Base-by-base conservation (phyloP, 257 asterid genomes). In the Haberlea rhodopensis region DNA sequence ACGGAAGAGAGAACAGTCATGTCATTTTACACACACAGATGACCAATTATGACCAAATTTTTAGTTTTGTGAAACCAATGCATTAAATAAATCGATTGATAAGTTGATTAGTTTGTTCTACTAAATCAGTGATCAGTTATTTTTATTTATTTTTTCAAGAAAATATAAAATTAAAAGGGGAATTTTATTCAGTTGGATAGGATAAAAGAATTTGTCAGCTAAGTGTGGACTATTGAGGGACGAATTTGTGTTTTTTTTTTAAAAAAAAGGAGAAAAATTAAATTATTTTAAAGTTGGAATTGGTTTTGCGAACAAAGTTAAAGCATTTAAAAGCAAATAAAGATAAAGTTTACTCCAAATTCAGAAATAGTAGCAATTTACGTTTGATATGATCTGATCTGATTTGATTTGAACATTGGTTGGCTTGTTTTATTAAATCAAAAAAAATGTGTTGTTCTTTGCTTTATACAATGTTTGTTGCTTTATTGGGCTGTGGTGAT, bases 221-320 rank as follows among this genome's bases (percentile, higher is more conserved):
- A 40, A 40, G 4, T 9, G 16, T 34, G 8, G 11, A 34, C 15
- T 34, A 15, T 34, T n/a, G n/a, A n/a, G n/a, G n/a, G n/a, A n/a
- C n/a, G n/a, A n/a, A n/a, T n/a, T n/a, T n/a, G n/a, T n/a, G n/a
- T n/a, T 29, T 5, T n/a, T n/a, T n/a, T n/a, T n/a, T n/a, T n/a
- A n/a, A n/a, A n/a, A n/a, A 0, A 24, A 56, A 23, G 15, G n/a
- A n/a, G n/a, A n/a, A 21, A 53, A 28, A 7, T 34, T 40, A 66
- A 24, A 16, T 63, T 79, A 78, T 67, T 77, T 56, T 73, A 68
- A 60, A 69, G 79, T 70, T 66, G 80, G 65, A 71, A 73, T 72
- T 72, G 85, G 80, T 82, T 78, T 64, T 64, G 64, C 54, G n/a
- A 78, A 56, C 80, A 80, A 78, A 82, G 85, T 63, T 59, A n/a